Percentiles rank a stretch among this genome's conserved stretches.
Evolutionary conservation across 108 stramenopile genomes (phyloP).

Genomic region (Epithemia pelagica): DNA sequence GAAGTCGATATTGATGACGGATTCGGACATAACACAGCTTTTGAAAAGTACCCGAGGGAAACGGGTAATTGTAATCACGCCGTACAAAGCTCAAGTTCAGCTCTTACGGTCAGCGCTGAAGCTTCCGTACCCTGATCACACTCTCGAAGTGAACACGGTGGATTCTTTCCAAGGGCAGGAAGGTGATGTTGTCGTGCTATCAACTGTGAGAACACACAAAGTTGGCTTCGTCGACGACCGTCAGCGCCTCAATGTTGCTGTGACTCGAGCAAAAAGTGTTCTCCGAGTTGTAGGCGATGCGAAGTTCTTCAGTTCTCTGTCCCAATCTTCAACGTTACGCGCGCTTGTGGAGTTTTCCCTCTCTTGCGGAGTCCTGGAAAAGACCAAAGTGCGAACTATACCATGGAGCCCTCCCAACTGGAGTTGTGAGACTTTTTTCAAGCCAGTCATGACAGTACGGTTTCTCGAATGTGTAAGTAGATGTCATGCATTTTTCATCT

Average conservation of each 20-base stretch:
- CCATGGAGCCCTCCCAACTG: constrained; percentile 10
- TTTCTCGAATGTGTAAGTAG: constrained; percentile 13
- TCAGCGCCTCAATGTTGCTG: constrained; percentile 85
- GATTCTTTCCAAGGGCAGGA: constrained; percentile 82
- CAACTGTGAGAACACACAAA: constrained; percentile 51
- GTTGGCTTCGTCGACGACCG: constrained; percentile 82
- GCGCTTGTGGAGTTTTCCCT: neutral
- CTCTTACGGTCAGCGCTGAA: constrained; percentile 29
- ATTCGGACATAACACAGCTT: constrained; percentile 22
- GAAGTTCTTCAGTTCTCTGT: neutral
- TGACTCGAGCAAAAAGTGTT: constrained; percentile 56
- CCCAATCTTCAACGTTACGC: neutral
- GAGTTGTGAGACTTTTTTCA: constrained; percentile 4
- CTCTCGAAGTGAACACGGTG: constrained; percentile 51
- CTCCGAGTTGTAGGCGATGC: constrained; percentile 27
- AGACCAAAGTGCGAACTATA: neutral
- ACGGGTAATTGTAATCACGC: constrained; percentile 65
- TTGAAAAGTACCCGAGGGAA: constrained; percentile 23
- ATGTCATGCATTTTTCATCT: neutral
- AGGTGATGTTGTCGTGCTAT: constrained; percentile 55
- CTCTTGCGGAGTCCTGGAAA: neutral
- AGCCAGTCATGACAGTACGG: constrained; percentile 12
- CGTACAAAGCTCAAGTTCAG: constrained; percentile 58
- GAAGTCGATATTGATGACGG: neutral
- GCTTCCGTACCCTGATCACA: constrained; percentile 3